Evolutionary conservation across 2,329 filamentous ascomycete species (phyloP).

Genomic region (Ophiostoma sp.): DNA sequence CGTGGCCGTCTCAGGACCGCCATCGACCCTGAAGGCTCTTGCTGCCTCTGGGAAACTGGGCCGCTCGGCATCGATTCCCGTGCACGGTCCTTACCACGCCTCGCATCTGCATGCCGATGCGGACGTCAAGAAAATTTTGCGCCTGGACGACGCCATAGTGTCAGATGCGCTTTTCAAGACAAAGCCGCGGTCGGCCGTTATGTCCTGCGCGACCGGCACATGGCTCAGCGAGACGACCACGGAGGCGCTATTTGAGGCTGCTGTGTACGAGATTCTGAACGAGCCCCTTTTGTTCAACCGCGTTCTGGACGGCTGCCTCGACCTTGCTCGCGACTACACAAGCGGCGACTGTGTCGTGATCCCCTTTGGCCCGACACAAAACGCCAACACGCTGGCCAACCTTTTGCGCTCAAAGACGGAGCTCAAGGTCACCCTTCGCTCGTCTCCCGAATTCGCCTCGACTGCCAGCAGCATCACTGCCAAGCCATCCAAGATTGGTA

Average conservation of each 20-base stretch:
- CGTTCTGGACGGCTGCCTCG: slow-evolving; percentile 50
- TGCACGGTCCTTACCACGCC: slow-evolving; percentile 60
- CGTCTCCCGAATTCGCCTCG: slow-evolving; percentile 38
- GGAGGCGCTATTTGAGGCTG: slow-evolving; percentile 43
- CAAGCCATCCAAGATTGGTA: slow-evolving; percentile 43
- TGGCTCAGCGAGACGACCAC: slow-evolving; percentile 46
- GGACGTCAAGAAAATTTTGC: slow-evolving; percentile 49
- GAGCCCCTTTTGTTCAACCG: slow-evolving; percentile 51
- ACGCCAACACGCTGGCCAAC: slow-evolving; percentile 48
- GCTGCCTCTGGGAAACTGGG: slow-evolving; percentile 43
- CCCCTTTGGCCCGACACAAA: slow-evolving; percentile 53
- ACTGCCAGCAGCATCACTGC: slow-evolving; percentile 35
- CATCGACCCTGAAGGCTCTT: slow-evolving; percentile 48
- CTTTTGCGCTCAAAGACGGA: slow-evolving; percentile 46
- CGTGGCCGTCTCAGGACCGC: slow-evolving; percentile 57
- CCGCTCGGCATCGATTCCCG: slow-evolving; percentile 50
- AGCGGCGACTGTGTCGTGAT: slow-evolving; percentile 48
- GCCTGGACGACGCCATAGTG: slow-evolving; percentile 44
- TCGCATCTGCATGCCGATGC: slow-evolving; percentile 50
- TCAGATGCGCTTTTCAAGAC: slow-evolving; percentile 44
- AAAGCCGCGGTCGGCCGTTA: slow-evolving; percentile 49
- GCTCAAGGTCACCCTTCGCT: slow-evolving; percentile 45
- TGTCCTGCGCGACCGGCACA: slow-evolving; percentile 52
- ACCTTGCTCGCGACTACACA: slow-evolving; percentile 44
- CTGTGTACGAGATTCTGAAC: slow-evolving; percentile 52